Evolutionary conservation across 1,284 basidiomycete species (phyloP).

Genomic region (Volvariella volvacea): DNA sequence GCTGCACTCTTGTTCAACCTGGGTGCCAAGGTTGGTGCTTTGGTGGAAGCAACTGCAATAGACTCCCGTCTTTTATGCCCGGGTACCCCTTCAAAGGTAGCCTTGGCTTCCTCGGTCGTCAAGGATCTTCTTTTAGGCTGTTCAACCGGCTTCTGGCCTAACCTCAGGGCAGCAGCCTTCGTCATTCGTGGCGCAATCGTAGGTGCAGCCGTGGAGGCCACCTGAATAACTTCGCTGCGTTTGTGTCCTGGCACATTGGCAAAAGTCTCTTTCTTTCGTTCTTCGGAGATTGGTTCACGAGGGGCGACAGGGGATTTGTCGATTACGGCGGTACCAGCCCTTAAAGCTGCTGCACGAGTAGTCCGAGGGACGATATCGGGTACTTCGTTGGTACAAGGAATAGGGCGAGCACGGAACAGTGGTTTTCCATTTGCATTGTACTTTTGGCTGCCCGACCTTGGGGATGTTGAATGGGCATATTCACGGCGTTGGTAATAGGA

Average conservation of each 20-base stretch:
- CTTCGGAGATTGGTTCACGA: conserved; percentile 48
- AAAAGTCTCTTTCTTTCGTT: conserved; percentile 56
- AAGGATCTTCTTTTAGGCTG: conserved; percentile 25
- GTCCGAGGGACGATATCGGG: conserved; percentile 75
- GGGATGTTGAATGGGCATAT: conserved; percentile 35
- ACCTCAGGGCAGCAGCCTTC: conserved; percentile 59
- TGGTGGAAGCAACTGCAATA: conserved; percentile 60
- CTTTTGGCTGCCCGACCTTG: conserved; percentile 23
- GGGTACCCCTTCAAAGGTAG: conserved; percentile 69
- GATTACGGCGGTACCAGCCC: conserved; percentile 43
- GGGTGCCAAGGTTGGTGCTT: conserved; percentile 57
- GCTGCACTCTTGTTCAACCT: conserved; percentile 65
- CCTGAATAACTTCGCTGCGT: conserved; percentile 53
- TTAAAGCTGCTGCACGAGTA: conserved; percentile 70
- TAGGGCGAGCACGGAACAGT: conserved; percentile 63
- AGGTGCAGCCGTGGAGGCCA: conserved; percentile 72
- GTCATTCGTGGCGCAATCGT: conserved; percentile 67
- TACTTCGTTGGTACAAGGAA: conserved; percentile 52
- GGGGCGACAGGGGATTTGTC: conserved; percentile 20
- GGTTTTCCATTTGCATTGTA: conserved; percentile 35
- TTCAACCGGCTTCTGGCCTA: conserved; percentile 39
- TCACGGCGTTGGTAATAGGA: conserved; percentile 26
- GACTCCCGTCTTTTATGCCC: conserved; percentile 75
- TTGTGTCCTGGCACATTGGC: conserved; percentile 75
- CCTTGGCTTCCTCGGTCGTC: conserved; percentile 15